These are phyloP conservation scores for Cupressus sempervirens DNA, from an alignment of 75 land plant genomes.

Conservation along the genomic window DNA sequence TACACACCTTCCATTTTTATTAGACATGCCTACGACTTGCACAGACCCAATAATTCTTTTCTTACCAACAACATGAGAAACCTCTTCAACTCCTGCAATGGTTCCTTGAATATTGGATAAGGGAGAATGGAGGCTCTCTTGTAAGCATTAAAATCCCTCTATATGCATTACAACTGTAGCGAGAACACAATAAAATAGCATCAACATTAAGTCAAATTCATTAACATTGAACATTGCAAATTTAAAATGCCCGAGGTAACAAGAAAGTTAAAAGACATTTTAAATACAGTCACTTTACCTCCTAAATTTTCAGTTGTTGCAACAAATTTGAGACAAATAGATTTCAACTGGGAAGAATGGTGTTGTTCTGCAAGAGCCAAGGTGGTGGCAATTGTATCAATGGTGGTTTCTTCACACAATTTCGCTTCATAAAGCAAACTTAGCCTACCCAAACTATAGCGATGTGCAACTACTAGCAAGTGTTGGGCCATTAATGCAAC, in stretches of 20 bases:
- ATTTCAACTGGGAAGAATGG: constrained; percentile 69
- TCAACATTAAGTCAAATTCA: neutral
- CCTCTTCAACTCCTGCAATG: constrained; percentile 72
- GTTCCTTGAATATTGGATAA: constrained; percentile 70
- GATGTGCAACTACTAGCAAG: constrained; percentile 76
- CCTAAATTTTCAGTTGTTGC: constrained; percentile 56
- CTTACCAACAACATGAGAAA: constrained; percentile 12
- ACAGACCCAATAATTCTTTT: constrained; percentile 33
- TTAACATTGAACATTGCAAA: neutral
- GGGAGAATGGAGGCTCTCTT: constrained; percentile 65
- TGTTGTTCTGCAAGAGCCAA: constrained; percentile 83
- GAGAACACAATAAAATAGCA: neutral
- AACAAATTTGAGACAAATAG: constrained; percentile 68
- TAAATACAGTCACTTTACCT: constrained; percentile 23
- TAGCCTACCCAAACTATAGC: constrained; percentile 73
- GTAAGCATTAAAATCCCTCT: constrained; percentile 82
- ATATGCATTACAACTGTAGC: constrained; percentile 74
- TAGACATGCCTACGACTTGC: constrained; percentile 58
- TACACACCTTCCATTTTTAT: constrained; percentile 72
- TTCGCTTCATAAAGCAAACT: constrained; percentile 64
- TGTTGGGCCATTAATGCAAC: constrained; percentile 73
- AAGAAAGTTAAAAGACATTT: neutral
- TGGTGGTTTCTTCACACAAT: constrained; percentile 63
- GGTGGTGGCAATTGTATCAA: constrained; percentile 83
- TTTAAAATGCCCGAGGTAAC: neutral